Base-by-base conservation (phyloP, 2,329 filamentous ascomycete species). In the Salinomyces thailandicus region DNA sequence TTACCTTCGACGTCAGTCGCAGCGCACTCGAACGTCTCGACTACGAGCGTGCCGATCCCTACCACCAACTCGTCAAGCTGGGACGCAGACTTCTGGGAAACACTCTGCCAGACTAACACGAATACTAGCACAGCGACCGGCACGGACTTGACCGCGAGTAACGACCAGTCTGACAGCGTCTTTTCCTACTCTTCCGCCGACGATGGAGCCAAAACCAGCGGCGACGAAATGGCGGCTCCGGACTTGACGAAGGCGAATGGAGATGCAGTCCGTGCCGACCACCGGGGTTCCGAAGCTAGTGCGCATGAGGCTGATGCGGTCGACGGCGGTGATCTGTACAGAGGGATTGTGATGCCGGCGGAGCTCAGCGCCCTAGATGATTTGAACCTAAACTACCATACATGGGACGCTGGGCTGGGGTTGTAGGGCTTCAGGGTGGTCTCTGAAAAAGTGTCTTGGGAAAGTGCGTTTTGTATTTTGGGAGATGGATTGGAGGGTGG, bases 1-100 rank as follows among this genome's bases (percentile, higher is more conserved):
- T 37, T 39, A 4, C 60, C 68, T 8, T 60, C 68, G 13, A 53
- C 65, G 0, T 62, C 60, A n/a, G 31, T 40, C 16, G 36, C 27
- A 18, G 38, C 9, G 9, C 9, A n/a, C 22, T n/a, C 22, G 22
- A 26, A 26, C n/a, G 9, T n/a, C 22, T 8, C 35, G 45, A 49
- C 36, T 40, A 3, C 22, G 9, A 44, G 38, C 46, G 53, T 19
- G 44, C 19, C 42, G 15, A 38, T 40, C 51, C 42, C 50, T 52
- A 37, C 19, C 41, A 37, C 13, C 31, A 22, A 20, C 36, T 22
- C 13, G 12, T 13, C 15, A 5, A 18, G 14, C n/a, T 37, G 29
- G 29, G 27, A 33, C 16, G 15, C 31, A 9, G 35, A 37, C 17
- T 26, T 37, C 9, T 37, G 35, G 35, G 26, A 26, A n/a, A 31